Conservation (phyloP, 2,329 filamentous ascomycete species). For the Bertia moriformis region DNA sequence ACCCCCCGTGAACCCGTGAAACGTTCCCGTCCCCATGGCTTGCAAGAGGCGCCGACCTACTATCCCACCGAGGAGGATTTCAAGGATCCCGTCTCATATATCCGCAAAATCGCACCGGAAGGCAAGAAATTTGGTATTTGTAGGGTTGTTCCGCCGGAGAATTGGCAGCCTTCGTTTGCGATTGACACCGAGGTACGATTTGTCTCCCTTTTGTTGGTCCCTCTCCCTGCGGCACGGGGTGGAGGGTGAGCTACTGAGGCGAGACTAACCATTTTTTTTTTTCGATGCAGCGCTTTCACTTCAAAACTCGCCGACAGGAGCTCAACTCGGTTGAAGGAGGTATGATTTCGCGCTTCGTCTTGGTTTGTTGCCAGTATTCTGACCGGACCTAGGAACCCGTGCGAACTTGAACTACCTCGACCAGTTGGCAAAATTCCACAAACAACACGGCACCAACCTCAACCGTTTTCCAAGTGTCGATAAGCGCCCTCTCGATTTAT, state of each 20-base stretch:
- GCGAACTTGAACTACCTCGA: constrained; percentile 94
- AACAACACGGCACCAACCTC: constrained; percentile 84
- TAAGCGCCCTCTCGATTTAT: constrained; percentile 89
- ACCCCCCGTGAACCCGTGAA: constrained; percentile 64
- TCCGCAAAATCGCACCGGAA: constrained; percentile 78
- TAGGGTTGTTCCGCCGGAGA: constrained; percentile 87
- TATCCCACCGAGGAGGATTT: constrained; percentile 85
- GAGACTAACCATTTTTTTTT: background rate
- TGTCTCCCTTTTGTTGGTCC: background rate
- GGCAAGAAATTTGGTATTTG: constrained; percentile 80
- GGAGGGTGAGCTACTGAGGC: background rate
- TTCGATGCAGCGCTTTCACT: constrained; percentile 69
- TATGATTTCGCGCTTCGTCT: constrained; percentile 29
- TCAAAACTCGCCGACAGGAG: constrained; percentile 88
- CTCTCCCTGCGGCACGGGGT: background rate
- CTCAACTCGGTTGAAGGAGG: constrained; percentile 96
- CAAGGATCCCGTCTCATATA: constrained; percentile 84
- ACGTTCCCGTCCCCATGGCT: constrained; percentile 65
- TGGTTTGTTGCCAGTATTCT: constrained; percentile 10
- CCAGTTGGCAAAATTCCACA: constrained; percentile 89
- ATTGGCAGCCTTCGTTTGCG: constrained; percentile 87
- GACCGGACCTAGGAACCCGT: constrained; percentile 57
- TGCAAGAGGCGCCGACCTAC: constrained; percentile 83
- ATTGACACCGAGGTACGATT: constrained; percentile 85
- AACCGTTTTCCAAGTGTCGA: constrained; percentile 93